Percentiles rank a stretch among this genome's conserved stretches.
phyloP scores from a whole-genome alignment of 305 asterid genomes.

The Fraxinus latifolia region DNA sequence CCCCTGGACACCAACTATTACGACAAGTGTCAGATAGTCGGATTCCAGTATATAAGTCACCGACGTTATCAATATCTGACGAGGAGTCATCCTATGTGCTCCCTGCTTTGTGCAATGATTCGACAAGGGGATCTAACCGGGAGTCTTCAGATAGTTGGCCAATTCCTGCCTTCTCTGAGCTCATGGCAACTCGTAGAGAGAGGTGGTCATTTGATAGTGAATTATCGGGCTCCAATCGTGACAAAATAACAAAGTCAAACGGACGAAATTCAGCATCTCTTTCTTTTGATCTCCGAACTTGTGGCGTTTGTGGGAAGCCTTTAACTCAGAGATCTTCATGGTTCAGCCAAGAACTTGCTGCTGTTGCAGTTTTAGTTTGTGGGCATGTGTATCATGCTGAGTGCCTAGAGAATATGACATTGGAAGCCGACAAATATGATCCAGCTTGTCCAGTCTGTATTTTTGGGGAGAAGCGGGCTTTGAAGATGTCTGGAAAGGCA shows the following conservation, averaged over 20 bases:
- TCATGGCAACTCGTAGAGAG: slow-evolving; percentile 23
- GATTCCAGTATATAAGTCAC: background rate
- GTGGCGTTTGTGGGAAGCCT: slow-evolving; percentile 75
- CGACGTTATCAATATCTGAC: background rate
- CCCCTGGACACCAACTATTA: background rate
- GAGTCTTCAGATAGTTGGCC: background rate
- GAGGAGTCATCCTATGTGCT: background rate
- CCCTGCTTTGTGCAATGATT: background rate
- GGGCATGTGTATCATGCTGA: slow-evolving; percentile 89
- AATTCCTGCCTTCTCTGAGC: background rate
- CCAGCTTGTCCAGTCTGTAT: slow-evolving; percentile 88
- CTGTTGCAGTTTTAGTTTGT: slow-evolving; percentile 33
- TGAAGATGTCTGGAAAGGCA: slow-evolving; percentile 77
- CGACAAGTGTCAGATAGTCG: background rate
- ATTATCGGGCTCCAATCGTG: slow-evolving; percentile 50
- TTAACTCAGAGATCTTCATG: slow-evolving; percentile 63
- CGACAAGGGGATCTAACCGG: background rate
- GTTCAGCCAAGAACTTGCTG: slow-evolving; percentile 54
- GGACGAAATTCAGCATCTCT: slow-evolving; percentile 46
- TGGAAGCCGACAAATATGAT: slow-evolving; percentile 69
- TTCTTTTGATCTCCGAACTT: slow-evolving; percentile 58
- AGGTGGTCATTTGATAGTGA: slow-evolving; percentile 97
- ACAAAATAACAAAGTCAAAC: slow-evolving; percentile 48
- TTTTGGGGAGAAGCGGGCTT: slow-evolving; percentile 68
- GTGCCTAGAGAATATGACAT: slow-evolving; percentile 82